phyloP scores from a whole-genome alignment of 2,329 filamentous ascomycete species.

The Ophidiomyces ophidiicola region DNA sequence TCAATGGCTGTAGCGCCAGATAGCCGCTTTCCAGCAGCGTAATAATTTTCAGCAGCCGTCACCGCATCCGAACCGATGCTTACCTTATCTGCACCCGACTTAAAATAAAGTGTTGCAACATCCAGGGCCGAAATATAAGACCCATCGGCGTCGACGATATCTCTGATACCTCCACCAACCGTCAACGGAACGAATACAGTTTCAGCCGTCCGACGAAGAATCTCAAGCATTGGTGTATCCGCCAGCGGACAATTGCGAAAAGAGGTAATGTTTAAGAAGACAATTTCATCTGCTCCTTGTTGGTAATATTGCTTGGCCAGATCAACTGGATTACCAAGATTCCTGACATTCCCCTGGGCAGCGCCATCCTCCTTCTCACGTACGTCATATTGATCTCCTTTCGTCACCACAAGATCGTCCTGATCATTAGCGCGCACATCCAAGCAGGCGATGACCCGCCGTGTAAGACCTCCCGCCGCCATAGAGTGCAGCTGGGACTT shows the following conservation, averaged over 20 bases:
- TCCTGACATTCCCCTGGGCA: constrained; percentile 56
- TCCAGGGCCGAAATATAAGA: constrained; percentile 78
- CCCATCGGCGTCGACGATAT: constrained; percentile 80
- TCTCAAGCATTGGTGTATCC: constrained; percentile 91
- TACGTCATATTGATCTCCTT: constrained; percentile 97
- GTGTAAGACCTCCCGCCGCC: constrained; percentile 59
- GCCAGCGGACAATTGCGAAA: constrained; percentile 90
- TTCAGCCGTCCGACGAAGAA: constrained; percentile 70
- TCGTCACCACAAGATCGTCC: constrained; percentile 92
- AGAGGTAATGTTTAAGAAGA: constrained; percentile 95
- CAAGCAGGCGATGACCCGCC: constrained; percentile 86
- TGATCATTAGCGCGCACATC: constrained; percentile 91
- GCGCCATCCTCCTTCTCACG: constrained; percentile 63
- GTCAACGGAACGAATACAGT: constrained; percentile 94
- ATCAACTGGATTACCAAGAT: constrained; percentile 91
- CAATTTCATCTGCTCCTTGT: constrained; percentile 91
- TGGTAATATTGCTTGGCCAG: constrained; percentile 91
- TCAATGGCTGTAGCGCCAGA: constrained; percentile 84
- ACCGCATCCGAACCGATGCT: constrained; percentile 95
- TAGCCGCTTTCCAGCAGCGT: constrained; percentile 54
- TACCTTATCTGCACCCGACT: constrained; percentile 92
- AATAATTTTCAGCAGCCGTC: constrained; percentile 81
- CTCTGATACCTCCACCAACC: constrained; percentile 87
- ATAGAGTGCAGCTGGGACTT: constrained; percentile 18
- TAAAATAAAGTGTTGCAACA: constrained; percentile 94